Base-by-base conservation (phyloP, 2,329 filamentous ascomycete genomes). In the Teratosphaeria destructans region DNA sequence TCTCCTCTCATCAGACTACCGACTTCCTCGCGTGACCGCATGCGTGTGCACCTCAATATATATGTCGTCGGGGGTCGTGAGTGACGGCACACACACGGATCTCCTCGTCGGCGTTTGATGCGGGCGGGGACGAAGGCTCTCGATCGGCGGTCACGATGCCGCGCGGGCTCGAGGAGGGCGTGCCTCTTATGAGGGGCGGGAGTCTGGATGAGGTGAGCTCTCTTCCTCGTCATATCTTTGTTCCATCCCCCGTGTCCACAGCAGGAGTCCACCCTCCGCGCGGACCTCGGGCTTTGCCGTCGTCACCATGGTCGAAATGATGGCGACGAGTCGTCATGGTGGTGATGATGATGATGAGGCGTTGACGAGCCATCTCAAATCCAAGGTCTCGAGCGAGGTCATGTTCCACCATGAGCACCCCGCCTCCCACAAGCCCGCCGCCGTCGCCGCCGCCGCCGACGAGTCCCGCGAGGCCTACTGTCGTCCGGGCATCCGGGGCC, bases 401-500 rank as follows among this genome's bases (percentile, higher is more conserved):
- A 34, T 34, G 47, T n/a, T 52, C 16, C n/a, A 26, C 8, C 23
- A 23, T 23, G 27, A 26, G 32, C 55, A 43, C 23, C 10, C 29
- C 7, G 16, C 19, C 23, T 32, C 29, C 14, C 16, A n/a, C 23
- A 35, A 34, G 26, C 60, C 63, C 16, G 54, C 62, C 27, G 60
- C 19, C 55, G 23, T 23, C 23, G 23, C 23, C 23, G 23, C 23
- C 23, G 23, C 23, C 23, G 23, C 23, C 23, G 23, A 23, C 23
- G 60, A 64, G 43, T 62, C 60, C 8, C 61, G 67, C 23, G 63
- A 68, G 56, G 59, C 65, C 12, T 70, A 70, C 56, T 69, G 68
- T 52, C 57, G 66, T 39, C 63, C 68, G 39, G 69, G 68, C 3
- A 73, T 82, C 57, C 66, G 65, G 4, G 79, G 80, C 5, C 69